Evolutionary conservation across 257 asterid species (phyloP), one percentile per base, ranked within the genome.

Genomic region (Ophiorrhiza pumila): DNA sequence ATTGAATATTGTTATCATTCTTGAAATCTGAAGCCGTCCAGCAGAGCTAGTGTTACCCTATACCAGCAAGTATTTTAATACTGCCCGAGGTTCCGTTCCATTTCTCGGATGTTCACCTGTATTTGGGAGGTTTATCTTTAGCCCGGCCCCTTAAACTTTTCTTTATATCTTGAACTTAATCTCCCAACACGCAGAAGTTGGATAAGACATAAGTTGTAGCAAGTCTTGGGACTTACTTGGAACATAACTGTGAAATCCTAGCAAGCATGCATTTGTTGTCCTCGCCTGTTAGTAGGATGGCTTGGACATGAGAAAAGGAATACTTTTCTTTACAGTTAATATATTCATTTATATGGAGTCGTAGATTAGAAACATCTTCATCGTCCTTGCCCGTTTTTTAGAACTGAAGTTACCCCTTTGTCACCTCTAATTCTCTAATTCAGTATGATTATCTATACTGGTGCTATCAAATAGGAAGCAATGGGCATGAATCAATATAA

Each of bases 231-330:
- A 59, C 20, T 13, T 23, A 42, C 25, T 63, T 25, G 22, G 31
- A 4, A n/a, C 23, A 1, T 39, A 5, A 50, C 49, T 8, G 1
- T 25, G 62, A 34, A 23, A 37, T 55, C 31, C 60, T 13, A 53
- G 65, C 23, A 55, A 69, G 5, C 53, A 39, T 56, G 74, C 71
- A 64, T 25, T 50, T 35, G 10, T 46, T 35, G 47, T 62, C 14
- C 13, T 31, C 52, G 72, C 65, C 29, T 65, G 15, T 18, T 53
- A 15, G 46, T 34, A 65, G 32, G 29, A 8, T 29, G 64, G 64
- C 29, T 12, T 14, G 46, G 29, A 25, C 43, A 41, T 56, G 67
- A 3, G 34, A 39, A 14, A 18, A 42, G 42, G 29, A 27, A 20
- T 27, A 27, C 45, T 50, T 10, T 43, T 13, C 11, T 50, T 11